These are phyloP conservation scores for Suillus paluster DNA, from an alignment of 768 basidiomycete genomes.

Conservation along the genomic window DNA sequence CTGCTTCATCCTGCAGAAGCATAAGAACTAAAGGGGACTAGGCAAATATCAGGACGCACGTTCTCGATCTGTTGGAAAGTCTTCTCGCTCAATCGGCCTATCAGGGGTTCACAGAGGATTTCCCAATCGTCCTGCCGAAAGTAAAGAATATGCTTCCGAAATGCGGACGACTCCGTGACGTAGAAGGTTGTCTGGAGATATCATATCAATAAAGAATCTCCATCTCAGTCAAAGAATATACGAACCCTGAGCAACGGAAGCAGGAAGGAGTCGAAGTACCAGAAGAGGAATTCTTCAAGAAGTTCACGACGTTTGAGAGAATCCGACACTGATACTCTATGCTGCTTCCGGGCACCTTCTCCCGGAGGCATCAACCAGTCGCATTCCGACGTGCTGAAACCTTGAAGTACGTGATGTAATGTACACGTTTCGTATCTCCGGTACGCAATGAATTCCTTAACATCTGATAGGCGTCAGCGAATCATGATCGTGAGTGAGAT, in stretches of 20 bases:
- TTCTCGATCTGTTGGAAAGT: conserved; percentile 75
- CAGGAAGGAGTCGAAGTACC: conserved; percentile 91
- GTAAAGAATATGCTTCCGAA: conserved; percentile 82
- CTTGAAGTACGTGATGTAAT: conserved; percentile 78
- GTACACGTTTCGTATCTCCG: conserved; percentile 86
- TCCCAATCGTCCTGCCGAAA: conserved; percentile 96
- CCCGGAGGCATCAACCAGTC: conserved; percentile 72
- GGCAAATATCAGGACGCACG: conserved; percentile 44
- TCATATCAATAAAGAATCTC: neutral
- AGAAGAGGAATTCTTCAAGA: conserved; percentile 89
- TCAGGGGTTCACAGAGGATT: conserved; percentile 78
- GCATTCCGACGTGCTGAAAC: conserved; percentile 73
- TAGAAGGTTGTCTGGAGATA: conserved; percentile 83
- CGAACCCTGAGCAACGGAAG: conserved; percentile 76
- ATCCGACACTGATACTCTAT: conserved; percentile 66
- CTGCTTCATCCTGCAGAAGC: conserved; percentile 59
- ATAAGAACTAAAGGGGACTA: conserved; percentile 3
- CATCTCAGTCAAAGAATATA: conserved; percentile 9
- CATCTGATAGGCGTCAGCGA: conserved; percentile 48
- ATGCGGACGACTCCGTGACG: conserved; percentile 88
- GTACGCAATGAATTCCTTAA: conserved; percentile 70
- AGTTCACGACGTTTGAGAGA: conserved; percentile 80
- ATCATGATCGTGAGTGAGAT: neutral
- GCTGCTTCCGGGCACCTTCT: conserved; percentile 40
- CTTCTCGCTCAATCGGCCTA: conserved; percentile 67